phyloP scores from a whole-genome alignment of 1,284 basidiomycete genomes.

The Papiliotrema flavescens region DNA sequence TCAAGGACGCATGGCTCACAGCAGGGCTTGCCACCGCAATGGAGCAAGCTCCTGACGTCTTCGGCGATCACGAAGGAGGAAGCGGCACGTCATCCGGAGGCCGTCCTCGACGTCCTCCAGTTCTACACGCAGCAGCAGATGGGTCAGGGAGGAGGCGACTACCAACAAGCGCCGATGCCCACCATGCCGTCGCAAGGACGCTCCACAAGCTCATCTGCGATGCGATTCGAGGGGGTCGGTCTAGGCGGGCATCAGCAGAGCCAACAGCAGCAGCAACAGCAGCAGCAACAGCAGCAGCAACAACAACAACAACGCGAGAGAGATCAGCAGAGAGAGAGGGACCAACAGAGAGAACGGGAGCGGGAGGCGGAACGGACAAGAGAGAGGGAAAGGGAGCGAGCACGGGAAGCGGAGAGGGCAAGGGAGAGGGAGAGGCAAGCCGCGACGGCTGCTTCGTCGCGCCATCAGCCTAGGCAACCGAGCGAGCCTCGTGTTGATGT shows the following conservation, averaged over 20 bases:
- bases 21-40: constrained; percentile 92
- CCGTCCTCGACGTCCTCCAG: constrained; percentile 93
- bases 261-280: constrained; percentile 11
- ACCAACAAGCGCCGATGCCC: constrained; percentile 17
- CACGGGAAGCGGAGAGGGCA: constrained; percentile 5
- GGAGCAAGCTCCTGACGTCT: constrained; percentile 91
- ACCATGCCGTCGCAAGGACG: constrained; percentile 53
- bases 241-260: constrained; percentile 58
- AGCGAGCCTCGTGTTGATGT: neutral
- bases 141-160: constrained; percentile 22
- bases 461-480: neutral
- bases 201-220: constrained; percentile 51
- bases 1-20: neutral
- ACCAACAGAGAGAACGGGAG: constrained; percentile 7
- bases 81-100: constrained; percentile 93
- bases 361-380: constrained; percentile 3
- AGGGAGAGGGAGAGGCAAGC: constrained; percentile 2
- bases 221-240: constrained; percentile 80
- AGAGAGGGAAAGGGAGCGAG: neutral
- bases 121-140: constrained; percentile 97
- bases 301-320: constrained; percentile 17
- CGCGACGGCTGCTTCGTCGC: neutral
- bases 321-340: constrained; percentile 7
- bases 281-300: constrained; percentile 15
- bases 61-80: constrained; percentile 97